Evolutionary conservation across 257 asterid genomes (phyloP).

Genomic region (Haberlea rhodopensis): DNA sequence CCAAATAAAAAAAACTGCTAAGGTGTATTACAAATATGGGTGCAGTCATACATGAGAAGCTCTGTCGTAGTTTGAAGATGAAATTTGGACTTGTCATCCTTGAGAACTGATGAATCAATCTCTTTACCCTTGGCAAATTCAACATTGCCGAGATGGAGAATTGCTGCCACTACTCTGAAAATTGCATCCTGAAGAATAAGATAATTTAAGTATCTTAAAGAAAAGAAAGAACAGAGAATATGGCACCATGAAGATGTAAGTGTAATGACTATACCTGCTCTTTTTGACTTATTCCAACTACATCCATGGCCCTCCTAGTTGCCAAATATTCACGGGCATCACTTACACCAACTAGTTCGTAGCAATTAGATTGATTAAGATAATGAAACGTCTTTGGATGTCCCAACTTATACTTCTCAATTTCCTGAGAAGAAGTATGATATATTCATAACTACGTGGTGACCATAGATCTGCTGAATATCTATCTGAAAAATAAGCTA

Average conservation of each 20-base stretch:
- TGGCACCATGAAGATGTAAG: slow-evolving; percentile 20
- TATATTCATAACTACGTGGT: slow-evolving; percentile 22
- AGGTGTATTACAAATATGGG: slow-evolving; percentile 20
- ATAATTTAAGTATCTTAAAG: slow-evolving; percentile 20
- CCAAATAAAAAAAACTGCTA: slow-evolving; percentile 23
- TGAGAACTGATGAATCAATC: slow-evolving; percentile 76
- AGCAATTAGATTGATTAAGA: slow-evolving; percentile 83
- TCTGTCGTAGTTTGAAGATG: slow-evolving; percentile 83
- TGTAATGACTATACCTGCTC: slow-evolving; percentile 64
- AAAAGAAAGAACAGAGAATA: background rate
- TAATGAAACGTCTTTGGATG: slow-evolving; percentile 78
- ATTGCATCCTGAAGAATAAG: slow-evolving; percentile 73
- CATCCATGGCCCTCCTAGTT: slow-evolving; percentile 96
- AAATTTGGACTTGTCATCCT: slow-evolving; percentile 86
- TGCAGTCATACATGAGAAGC: slow-evolving; percentile 70
- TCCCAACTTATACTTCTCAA: slow-evolving; percentile 80
- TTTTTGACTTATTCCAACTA: slow-evolving; percentile 85
- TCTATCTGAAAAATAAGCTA: slow-evolving; percentile 25
- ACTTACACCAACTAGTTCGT: slow-evolving; percentile 75
- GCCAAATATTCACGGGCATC: slow-evolving; percentile 93
- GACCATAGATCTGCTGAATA: slow-evolving; percentile 10
- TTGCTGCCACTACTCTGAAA: slow-evolving; percentile 92
- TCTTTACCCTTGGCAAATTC: slow-evolving; percentile 79
- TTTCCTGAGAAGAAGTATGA: slow-evolving; percentile 57
- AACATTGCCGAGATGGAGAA: slow-evolving; percentile 93